Base-by-base conservation (phyloP, 768 basidiomycete species). In the Pleurotus platypus region DNA sequence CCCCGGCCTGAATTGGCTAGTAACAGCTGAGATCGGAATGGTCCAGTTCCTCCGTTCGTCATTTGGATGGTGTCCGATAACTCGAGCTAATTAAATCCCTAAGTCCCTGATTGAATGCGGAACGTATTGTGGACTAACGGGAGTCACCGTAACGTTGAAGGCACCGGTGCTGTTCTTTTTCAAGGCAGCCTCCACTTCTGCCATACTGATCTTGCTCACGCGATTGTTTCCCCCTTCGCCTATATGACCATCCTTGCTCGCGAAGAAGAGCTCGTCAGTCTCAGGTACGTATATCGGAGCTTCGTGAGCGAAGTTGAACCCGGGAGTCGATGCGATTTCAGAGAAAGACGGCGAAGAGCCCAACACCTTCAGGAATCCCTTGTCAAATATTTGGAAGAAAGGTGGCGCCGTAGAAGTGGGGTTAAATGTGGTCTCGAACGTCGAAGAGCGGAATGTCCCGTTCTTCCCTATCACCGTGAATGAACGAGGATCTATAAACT, bases 261-360 rank as follows among this genome's bases (percentile, higher is more conserved):
- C 75, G 63, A 92, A 92, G 72, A 84, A 86, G 2, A 92, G 75
- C 60, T 87, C 82, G 62, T 90, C 80, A n/a, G 84, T 85, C n/a
- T 75, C 78, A 2, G 83, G 70, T 26, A 81, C 71, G 68, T 84
- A 90, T 1, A 91, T 74, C 0, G 88, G 87, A 2, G 87, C 90
- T 69, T 93, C 91, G 64, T 92, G 90, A 11, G 89, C 89, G 60
- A 90, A 84, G 2, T 85, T 85, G 66, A 84, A 86, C 2, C 77
- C 80, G 2, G 78, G 77, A 57, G 83, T 81, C 6, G 79, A 77
- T 0, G 83, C 82, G 43, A 93, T 80, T 58, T 80, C 67, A 4
- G 79, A 77, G 49, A 92, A 78, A 0, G 78, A 78, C 4, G 89
- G 83, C 24, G 72, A 70, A 3, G 68, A 59, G 1, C 89, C 90